Evolutionary conservation across 352 stramenopile genomes (phyloP), one percentile per base, ranked within the genome.

Genomic region (Phytopythium sindhum): DNA sequence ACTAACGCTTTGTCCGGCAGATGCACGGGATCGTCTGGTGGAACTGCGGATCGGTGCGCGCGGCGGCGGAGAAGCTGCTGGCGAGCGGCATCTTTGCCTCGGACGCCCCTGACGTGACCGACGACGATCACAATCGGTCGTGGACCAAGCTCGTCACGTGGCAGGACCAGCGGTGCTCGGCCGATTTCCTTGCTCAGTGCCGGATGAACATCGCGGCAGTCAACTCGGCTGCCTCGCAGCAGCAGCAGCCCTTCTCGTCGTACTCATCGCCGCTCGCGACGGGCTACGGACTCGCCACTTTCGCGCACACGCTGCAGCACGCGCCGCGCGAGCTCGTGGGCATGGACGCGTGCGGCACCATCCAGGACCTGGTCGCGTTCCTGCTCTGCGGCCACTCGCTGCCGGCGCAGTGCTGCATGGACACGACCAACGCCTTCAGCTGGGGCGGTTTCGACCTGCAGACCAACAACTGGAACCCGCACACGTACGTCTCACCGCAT

Each of bases 21-120:
- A 95, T 95, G 86, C 86, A 95, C 53, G 86, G 86, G 8, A 93
- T 95, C 52, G 68, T 93, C 47, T 95, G 86, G 86, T 95, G 86
- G 86, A 77, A 72, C 33, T 78, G 78, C 28, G 75, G 68, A 2
- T 68, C 70, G 0, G 78, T 89, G 26, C 37, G 67, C 14, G 64
- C 66, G 0, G 58, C 64, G 23, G 63, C 72, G 10, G 62, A 71
- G 52, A 60, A 58, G 29, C 74, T 88, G 21, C 63, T 84, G 17
- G 45, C 56, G 33, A 59, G 26, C 33, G 33, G 53, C 53, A 24
- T 12, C 9, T 15, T 45, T 7, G 4, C 23, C 14, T 11, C 37
- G 24, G 26, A 26, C 14, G 59, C 41, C 15, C 57, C 29, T 56
- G 48, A 23, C 19, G 19, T 47, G 35, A 45, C 63, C 35, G 64